phyloP scores from a whole-genome alignment of 1,284 basidiomycete species.

The Cutaneotrichosporon mucoides region DNA sequence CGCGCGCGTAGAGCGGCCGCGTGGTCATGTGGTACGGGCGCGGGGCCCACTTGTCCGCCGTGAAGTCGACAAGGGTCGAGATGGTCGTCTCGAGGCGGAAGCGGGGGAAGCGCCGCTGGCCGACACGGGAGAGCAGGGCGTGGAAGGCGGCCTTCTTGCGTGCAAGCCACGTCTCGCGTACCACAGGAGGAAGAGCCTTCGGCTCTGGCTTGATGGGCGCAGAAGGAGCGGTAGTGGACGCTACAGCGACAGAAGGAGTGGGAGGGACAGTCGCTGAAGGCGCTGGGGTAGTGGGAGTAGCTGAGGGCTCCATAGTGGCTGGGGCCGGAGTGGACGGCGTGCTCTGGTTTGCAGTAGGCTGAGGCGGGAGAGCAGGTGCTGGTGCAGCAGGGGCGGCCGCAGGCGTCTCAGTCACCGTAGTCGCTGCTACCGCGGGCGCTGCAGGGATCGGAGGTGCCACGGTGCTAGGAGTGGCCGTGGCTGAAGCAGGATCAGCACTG shows the following conservation, averaged over 20 bases:
- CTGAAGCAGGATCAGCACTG: not conserved
- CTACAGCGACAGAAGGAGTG: not conserved
- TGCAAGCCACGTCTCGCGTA: slow-evolving; percentile 18
- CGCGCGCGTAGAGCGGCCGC: slow-evolving; percentile 32
- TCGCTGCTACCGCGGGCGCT: not conserved
- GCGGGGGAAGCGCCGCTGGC: slow-evolving; percentile 25
- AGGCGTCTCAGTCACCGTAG: not conserved
- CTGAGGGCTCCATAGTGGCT: not conserved
- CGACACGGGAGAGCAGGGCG: slow-evolving; percentile 23
- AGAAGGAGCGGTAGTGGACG: not conserved
- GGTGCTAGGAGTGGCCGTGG: not conserved
- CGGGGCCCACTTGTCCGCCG: slow-evolving; percentile 36
- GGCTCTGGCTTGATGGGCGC: not conserved
- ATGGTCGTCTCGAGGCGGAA: slow-evolving; percentile 24
- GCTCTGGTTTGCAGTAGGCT: too few species aligned
- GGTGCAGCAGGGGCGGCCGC: too few species aligned
- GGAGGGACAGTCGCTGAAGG: not conserved
- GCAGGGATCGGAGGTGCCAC: not conserved
- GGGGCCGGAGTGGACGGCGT: too few species aligned
- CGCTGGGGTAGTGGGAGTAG: not conserved
- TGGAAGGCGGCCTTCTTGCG: slow-evolving; percentile 27
- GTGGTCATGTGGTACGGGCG: slow-evolving; percentile 40
- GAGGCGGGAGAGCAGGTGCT: too few species aligned
- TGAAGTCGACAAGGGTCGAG: slow-evolving; percentile 28
- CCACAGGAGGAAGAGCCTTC: slow-evolving; percentile 7